Percentiles rank a stretch among this genome's conserved stretches.
These are phyloP conservation scores for Candida suzukii DNA, from an alignment of 805 yeast genomes.

Conservation along the genomic window DNA sequence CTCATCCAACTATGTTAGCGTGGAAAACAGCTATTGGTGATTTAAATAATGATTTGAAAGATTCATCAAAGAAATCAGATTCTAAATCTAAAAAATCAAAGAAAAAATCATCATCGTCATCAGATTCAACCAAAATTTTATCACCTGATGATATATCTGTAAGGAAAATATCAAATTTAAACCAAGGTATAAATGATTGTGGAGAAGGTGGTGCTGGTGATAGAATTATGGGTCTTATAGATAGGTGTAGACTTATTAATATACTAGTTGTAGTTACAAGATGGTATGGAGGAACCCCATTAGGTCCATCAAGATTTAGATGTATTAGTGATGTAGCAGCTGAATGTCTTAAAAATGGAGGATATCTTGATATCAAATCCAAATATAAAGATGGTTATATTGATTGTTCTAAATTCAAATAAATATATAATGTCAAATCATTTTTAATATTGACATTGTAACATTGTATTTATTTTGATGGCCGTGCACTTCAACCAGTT, in stretches of 20 bases:
- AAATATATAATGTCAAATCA: background rate
- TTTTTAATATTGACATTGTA: background rate
- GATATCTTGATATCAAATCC: conserved; percentile 13
- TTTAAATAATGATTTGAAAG: background rate
- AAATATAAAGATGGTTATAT: conserved; percentile 5
- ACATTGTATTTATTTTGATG: too few species aligned
- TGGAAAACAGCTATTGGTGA: conserved; percentile 46
- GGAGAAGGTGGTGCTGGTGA: conserved; percentile 76
- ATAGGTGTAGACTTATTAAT: conserved; percentile 40
- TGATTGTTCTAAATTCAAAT: conserved; percentile 4
- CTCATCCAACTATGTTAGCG: conserved; percentile 71
- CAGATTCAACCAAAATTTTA: conserved; percentile 1
- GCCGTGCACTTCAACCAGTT: too few species aligned
- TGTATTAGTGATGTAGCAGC: conserved; percentile 53
- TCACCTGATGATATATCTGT: background rate
- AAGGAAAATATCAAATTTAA: conserved; percentile 17
- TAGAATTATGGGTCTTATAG: conserved; percentile 47
- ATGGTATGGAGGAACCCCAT: conserved; percentile 77
- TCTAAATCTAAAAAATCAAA: background rate
- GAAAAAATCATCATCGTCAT: too few species aligned
- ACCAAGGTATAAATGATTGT: conserved; percentile 61
- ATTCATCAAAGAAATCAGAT: background rate
- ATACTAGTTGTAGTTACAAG: conserved; percentile 63
- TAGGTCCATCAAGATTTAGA: conserved; percentile 67
- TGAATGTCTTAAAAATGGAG: conserved; percentile 39